Evolutionary conservation across 257 asterid species (phyloP), one percentile per base, ranked within the genome.

Genomic region (Gentiana dahurica): DNA sequence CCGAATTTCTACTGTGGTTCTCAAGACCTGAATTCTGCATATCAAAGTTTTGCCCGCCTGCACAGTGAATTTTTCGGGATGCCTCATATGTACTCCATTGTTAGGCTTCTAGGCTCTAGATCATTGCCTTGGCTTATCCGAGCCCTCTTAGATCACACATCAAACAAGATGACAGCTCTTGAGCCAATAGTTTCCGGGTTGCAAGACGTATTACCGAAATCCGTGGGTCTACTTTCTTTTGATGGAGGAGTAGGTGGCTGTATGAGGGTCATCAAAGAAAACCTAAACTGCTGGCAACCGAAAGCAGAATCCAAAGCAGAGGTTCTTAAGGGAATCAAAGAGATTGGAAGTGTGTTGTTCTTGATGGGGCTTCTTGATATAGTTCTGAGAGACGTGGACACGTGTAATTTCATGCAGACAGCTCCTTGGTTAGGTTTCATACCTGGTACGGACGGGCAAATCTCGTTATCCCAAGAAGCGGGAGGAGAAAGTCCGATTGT

Each of bases 361-460:
- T 92, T 87, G 94, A 92, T 88, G 97, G 87, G 98, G 63, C 82
- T 92, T 74, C 97, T 92, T 55, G 97, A 92, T 75, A 92, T 92
- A 62, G 94, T 83, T 60, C 65, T 88, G 90, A 92, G 94, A 73
- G 95, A 92, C 80, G 79, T 77, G n/a, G 97, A 89, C 69, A 88
- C 97, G n/a, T 75, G 87, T 76, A 90, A 89, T 68, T 92, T 88
- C 81, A 73, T 88, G 95, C 97, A 83, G 74, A 88, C 94, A 24
- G 97, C 98, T 51, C 97, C 98, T 59, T 92, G 98, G 98, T 71
- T 92, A 66, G 98, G 98, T 50, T 71, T 92, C 65, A 74, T 88
- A 59, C 95, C 97, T 65, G 93, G 97, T 71, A 74, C 77, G 15
- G 97, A 92, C 50, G 98, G 98, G 54, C 97, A 88, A 71, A 70